Evolutionary conservation across 768 basidiomycete species (phyloP).

Genomic region (Hemileccinum impolitum): DNA sequence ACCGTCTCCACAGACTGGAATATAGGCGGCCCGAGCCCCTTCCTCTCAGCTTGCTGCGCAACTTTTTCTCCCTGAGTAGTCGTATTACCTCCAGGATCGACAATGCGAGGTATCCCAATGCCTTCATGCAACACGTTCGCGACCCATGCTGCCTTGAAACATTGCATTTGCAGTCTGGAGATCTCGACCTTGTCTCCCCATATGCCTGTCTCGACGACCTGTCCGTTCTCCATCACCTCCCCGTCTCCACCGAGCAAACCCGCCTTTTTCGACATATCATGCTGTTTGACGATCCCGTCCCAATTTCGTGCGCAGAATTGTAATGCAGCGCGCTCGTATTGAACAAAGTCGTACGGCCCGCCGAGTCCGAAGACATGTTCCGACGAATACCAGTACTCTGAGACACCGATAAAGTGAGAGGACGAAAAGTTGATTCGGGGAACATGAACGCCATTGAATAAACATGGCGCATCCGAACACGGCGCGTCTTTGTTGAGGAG

Average conservation of each 20-base stretch:
- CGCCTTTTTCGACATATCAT: slow-evolving; percentile 50
- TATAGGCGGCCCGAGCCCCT: slow-evolving; percentile 76
- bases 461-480: slow-evolving; percentile 81
- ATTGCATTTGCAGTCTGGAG: slow-evolving; percentile 91
- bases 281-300: slow-evolving; percentile 67
- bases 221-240: slow-evolving; percentile 57
- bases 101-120: slow-evolving; percentile 88
- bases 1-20: slow-evolving; percentile 95
- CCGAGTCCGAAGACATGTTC: slow-evolving; percentile 95
- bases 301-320: slow-evolving; percentile 82
- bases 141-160: slow-evolving; percentile 99
- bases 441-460: slow-evolving; percentile 93
- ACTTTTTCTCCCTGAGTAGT: slow-evolving; percentile 70
- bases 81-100: slow-evolving; percentile 78
- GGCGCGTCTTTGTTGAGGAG: slow-evolving; percentile 83
- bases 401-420: slow-evolving; percentile 94
- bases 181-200: slow-evolving; percentile 79
- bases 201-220: slow-evolving; percentile 58
- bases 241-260: slow-evolving; percentile 57
- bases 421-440: slow-evolving; percentile 93
- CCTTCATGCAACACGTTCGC: slow-evolving; percentile 95
- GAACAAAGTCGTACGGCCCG: slow-evolving; percentile 92
- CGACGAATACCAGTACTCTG: slow-evolving; percentile 99
- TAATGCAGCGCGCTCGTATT: slow-evolving; percentile 91
- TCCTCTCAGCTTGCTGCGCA: slow-evolving; percentile 69